Percentiles rank a stretch among this genome's conserved stretches.
These are phyloP conservation scores for Penicillium sumatraense DNA, from an alignment of 2,329 filamentous ascomycete genomes.

Conservation along the genomic window DNA sequence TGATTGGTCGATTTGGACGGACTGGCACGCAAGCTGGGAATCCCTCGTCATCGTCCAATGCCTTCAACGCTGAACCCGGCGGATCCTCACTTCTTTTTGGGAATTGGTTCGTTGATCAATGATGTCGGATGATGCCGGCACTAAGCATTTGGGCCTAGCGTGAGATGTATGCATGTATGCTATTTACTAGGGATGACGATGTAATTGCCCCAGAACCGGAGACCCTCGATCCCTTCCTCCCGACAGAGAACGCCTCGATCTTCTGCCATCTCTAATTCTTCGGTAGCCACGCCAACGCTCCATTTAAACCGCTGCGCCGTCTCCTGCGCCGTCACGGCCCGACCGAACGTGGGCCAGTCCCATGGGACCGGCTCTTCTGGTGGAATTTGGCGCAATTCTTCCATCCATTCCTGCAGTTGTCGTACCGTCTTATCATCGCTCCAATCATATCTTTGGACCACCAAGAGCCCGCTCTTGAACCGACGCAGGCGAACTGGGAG, in stretches of 20 bases:
- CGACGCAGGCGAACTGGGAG: conserved; percentile 83
- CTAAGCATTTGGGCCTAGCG: background rate
- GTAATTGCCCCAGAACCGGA: conserved; percentile 90
- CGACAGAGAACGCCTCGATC: conserved; percentile 85
- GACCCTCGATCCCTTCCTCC: conserved; percentile 87
- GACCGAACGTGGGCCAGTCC: conserved; percentile 79
- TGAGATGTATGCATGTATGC: no score
- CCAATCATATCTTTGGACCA: conserved; percentile 84
- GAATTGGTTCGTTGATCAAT: background rate
- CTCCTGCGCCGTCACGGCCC: conserved; percentile 87
- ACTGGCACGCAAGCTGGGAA: background rate
- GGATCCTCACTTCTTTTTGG: background rate
- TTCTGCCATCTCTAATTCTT: conserved; percentile 97
- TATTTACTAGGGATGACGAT: background rate
- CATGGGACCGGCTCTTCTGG: conserved; percentile 69
- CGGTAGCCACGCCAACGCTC: conserved; percentile 94
- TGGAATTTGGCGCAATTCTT: conserved; percentile 69
- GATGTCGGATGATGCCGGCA: background rate
- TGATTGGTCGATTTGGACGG: background rate
- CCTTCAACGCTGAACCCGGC: background rate
- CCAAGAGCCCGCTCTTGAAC: conserved; percentile 92
- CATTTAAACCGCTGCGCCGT: conserved; percentile 89
- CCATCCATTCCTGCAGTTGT: conserved; percentile 76
- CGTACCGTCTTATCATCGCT: conserved; percentile 89
- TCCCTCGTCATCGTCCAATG: conserved; percentile 4